A percentile compares a stretch with the other conserved stretches of the same genome.
Evolutionary conservation across 768 basidiomycete species (phyloP).

Genomic region (Lentinula boryana): DNA sequence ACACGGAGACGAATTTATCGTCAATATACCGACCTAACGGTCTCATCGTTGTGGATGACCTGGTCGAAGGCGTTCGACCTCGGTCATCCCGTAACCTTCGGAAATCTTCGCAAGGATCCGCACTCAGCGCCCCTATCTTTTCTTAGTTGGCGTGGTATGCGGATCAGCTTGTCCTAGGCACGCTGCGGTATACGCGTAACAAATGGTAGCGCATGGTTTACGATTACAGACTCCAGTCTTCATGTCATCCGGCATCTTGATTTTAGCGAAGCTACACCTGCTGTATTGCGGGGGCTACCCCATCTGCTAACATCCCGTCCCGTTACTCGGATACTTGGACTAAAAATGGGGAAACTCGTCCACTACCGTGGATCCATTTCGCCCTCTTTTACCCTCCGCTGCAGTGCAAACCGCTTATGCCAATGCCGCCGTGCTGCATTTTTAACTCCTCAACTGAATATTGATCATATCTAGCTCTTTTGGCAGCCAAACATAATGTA

Average conservation of each 20-base stretch:
- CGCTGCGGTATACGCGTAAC: not conserved
- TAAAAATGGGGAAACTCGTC: not conserved
- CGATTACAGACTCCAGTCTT: not conserved
- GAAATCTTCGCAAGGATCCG: not conserved
- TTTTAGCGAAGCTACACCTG: not conserved
- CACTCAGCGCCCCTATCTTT: not conserved
- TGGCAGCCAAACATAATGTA: not conserved
- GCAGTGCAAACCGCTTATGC: too few relatives aligned
- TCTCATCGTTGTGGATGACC: not conserved
- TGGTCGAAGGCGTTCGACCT: too few relatives aligned
- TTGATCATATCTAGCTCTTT: not conserved
- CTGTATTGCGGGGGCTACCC: not conserved
- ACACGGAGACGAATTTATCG: not conserved
- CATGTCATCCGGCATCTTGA: not conserved
- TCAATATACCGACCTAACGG: not conserved
- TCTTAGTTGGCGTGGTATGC: not conserved
- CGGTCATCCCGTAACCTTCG: not conserved
- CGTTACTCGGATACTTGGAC: too few relatives aligned
- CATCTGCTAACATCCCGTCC: too few relatives aligned
- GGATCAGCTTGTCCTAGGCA: not conserved
- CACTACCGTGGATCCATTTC: not conserved
- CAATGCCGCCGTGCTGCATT: too few relatives aligned
- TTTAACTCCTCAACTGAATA: too few relatives aligned
- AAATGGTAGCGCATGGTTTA: not conserved
- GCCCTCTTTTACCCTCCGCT: not conserved